Percentiles rank a stretch among this genome's conserved stretches.
Evolutionary conservation across 106 monocot genomes (phyloP).

Genomic region (Platanthera zijinensis): DNA sequence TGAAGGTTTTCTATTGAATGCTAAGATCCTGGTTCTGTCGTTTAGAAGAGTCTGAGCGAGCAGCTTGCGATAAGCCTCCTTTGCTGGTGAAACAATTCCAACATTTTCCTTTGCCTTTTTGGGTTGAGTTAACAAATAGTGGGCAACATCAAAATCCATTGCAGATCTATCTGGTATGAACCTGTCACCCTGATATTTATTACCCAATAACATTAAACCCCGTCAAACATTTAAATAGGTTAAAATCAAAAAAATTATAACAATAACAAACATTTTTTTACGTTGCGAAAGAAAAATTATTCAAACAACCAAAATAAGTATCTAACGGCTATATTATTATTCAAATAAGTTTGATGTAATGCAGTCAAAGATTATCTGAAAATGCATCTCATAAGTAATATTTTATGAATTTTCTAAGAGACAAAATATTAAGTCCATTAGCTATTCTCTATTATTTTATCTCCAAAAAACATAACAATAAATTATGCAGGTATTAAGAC

Average conservation of each 20-base stretch:
- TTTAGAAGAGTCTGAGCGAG: conserved; percentile 32
- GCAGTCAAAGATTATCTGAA: no score
- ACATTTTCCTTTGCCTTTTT: conserved; percentile 25
- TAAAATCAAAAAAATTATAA: not conserved
- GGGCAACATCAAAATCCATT: conserved; percentile 30
- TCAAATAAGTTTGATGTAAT: no score
- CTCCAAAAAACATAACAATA: no score
- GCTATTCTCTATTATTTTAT: no score
- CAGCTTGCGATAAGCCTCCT: conserved; percentile 43
- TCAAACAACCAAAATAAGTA: no score
- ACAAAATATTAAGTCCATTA: no score
- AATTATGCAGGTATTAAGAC: no score
- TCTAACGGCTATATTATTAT: no score
- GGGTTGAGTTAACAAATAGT: conserved; percentile 11
- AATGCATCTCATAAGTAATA: no score
- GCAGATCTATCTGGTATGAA: conserved; percentile 30
- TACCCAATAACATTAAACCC: not conserved
- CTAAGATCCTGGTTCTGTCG: conserved; percentile 39
- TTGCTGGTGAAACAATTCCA: conserved; percentile 32
- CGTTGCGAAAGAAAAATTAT: no score
- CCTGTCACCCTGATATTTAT: conserved; percentile 17
- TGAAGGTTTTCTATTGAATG: conserved; percentile 38
- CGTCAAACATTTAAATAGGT: not conserved
- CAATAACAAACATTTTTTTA: not conserved
- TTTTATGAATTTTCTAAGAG: no score